phyloP scores from a whole-genome alignment of 2,329 filamentous ascomycete species.

The Fusarium zealandicum region DNA sequence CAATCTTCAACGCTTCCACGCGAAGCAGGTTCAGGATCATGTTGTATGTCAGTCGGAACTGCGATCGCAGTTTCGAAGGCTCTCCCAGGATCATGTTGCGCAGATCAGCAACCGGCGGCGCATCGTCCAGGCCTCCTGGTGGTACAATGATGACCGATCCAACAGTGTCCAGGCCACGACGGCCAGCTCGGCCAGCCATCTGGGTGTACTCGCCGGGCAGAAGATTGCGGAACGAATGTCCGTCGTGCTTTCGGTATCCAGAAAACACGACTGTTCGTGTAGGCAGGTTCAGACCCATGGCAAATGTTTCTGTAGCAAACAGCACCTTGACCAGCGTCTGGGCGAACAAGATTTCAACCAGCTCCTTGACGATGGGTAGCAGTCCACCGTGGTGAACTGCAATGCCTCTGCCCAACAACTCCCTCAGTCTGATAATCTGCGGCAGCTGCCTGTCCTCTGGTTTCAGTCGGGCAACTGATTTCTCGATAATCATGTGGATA shows the following conservation, averaged over 20 bases:
- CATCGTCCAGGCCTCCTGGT: conserved; percentile 79
- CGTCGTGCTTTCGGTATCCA: conserved; percentile 95
- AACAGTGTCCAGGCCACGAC: conserved; percentile 89
- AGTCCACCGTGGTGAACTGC: conserved; percentile 96
- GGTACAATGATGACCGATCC: conserved; percentile 95
- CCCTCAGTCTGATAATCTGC: conserved; percentile 86
- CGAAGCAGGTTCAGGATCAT: conserved; percentile 97
- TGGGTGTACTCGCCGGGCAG: conserved; percentile 97
- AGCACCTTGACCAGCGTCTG: conserved; percentile 95
- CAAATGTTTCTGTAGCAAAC: conserved; percentile 97
- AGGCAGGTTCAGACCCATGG: conserved; percentile 95
- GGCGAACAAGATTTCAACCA: conserved; percentile 96
- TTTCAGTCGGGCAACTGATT: conserved; percentile 88
- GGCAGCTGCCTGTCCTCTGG: conserved; percentile 89
- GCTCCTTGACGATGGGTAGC: conserved; percentile 94
- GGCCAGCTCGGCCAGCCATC: conserved; percentile 94
- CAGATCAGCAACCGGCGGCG: conserved; percentile 82
- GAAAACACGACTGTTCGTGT: conserved; percentile 98
- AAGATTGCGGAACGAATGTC: conserved; percentile 87
- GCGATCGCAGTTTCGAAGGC: conserved; percentile 91
- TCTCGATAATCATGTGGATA: conserved; percentile 97
- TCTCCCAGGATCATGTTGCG: conserved; percentile 95
- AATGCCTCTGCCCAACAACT: conserved; percentile 85
- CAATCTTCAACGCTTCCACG: conserved; percentile 96
- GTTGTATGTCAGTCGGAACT: conserved; percentile 97